Percentiles rank a stretch among this genome's conserved stretches.
Evolutionary conservation across 2,329 filamentous ascomycete genomes (phyloP).

Genomic region (Pestalotiopsis sp.): DNA sequence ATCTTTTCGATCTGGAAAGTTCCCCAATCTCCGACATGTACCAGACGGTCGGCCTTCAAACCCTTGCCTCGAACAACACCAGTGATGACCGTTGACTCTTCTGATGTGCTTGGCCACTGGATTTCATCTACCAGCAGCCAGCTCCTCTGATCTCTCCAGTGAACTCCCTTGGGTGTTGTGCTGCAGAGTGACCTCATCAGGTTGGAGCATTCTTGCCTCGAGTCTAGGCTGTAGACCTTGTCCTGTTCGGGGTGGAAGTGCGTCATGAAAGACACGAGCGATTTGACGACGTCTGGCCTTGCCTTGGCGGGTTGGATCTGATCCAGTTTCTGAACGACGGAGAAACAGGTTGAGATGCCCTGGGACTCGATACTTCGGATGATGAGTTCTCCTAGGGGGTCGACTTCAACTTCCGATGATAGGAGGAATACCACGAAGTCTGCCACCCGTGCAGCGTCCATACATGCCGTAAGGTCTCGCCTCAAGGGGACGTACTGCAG

Average conservation of each 20-base stretch:
- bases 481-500: constrained; percentile 80
- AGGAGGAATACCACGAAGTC: constrained; percentile 91
- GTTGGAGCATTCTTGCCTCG: constrained; percentile 87
- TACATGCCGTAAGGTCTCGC: constrained; percentile 73
- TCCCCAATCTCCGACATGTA: constrained; percentile 93
- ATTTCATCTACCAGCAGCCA: constrained; percentile 93
- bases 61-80: constrained; percentile 85
- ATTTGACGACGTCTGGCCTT: constrained; percentile 74
- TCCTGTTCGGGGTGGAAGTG: constrained; percentile 94
- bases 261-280: constrained; percentile 88
- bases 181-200: constrained; percentile 90
- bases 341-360: constrained; percentile 90
- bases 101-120: constrained; percentile 65
- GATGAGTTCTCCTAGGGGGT: constrained; percentile 81
- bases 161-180: constrained; percentile 88
- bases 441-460: constrained; percentile 85
- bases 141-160: constrained; percentile 92
- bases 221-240: constrained; percentile 88
- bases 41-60: constrained; percentile 84
- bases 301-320: constrained; percentile 80
- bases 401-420: constrained; percentile 81
- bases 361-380: constrained; percentile 89
- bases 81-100: constrained; percentile 73
- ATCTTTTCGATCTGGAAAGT: constrained; percentile 93
- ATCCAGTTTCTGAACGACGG: constrained; percentile 79